Evolutionary conservation across 768 basidiomycete genomes (phyloP), one percentile per base, ranked within the genome.

Genomic region (Tricholoma hemisulphureum): DNA sequence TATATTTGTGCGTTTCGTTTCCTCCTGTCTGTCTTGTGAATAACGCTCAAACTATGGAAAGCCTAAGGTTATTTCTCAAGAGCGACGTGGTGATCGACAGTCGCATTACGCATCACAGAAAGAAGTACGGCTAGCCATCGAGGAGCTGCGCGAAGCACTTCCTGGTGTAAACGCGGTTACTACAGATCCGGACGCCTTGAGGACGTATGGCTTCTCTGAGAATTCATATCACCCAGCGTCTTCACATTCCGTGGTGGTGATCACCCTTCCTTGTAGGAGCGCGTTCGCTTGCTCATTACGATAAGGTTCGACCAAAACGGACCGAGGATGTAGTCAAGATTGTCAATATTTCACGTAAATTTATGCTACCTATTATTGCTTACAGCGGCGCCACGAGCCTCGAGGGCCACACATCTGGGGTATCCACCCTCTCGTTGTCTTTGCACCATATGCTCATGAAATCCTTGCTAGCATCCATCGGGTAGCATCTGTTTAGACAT

Each of bases 371-470:
- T 2, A 79, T 96, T 24, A 84, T 84, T 14, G 84, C 93, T 2
- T 95, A 88, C 65, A 86, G 88, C 49, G 94, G 93, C 2, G 93
- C 90, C 10, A 96, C 93, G 0, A 88, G 87, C 65, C 77, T 95
- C 11, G 94, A 96, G 68, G 93, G 93, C 0, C 92, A 96, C 72
- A 91, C 88, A 60, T 83, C 83, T 49, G 89, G 89, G 26, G 90
- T 91, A 65, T 56, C 79, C 71, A 10, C 21, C 26, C 35, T 35
- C 32, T 60, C 55, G 34, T 13, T 46, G 31, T 37, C 52, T 21
- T 48, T 53, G 20, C 49, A 2, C 31, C 51, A 43, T 35, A 29
- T 35, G 50, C 35, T 31, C 46, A 46, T 50, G 43, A 56, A n/a
- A 24, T 37, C 45, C 59, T 53, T 8, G 23, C n/a, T 39, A 82